These are phyloP conservation scores for Syzygium grande DNA, from an alignment of 345 rosid species.

Conservation along the genomic window DNA sequence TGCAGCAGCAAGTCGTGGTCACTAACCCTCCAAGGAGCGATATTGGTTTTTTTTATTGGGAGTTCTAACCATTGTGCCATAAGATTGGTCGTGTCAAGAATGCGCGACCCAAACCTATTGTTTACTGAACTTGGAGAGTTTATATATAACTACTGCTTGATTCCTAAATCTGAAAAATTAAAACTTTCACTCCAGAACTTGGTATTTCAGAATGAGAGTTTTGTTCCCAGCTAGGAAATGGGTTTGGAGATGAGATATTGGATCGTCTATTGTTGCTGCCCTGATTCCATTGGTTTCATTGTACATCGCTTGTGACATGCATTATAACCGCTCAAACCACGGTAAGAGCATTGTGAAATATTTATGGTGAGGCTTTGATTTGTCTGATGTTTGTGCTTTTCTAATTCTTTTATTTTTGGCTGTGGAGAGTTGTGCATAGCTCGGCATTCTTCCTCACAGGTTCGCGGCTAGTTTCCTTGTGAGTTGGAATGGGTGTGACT, in stretches of 20 bases:
- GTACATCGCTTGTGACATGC: not conserved
- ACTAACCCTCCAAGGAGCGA: not conserved
- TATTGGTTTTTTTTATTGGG: not conserved
- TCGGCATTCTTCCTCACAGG: not conserved
- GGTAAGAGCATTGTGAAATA: not conserved
- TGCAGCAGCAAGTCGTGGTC: not conserved
- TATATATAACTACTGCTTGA: not conserved
- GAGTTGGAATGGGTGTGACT: not conserved
- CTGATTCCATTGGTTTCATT: not conserved
- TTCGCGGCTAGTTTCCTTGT: not conserved
- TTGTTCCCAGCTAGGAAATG: not conserved
- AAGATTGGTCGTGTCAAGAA: not conserved
- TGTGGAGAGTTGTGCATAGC: not conserved
- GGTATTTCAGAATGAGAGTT: not conserved
- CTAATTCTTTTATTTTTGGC: not conserved
- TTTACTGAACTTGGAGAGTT: not conserved
- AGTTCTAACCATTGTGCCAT: not conserved
- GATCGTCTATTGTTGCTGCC: not conserved
- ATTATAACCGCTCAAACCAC: not conserved
- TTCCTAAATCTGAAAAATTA: not conserved
- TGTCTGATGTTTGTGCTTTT: not conserved
- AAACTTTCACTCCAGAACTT: not conserved
- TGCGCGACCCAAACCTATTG: not conserved
- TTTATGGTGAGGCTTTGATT: not conserved
- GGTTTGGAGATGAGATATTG: not conserved